Percentiles rank a stretch among this genome's conserved stretches.
Evolutionary conservation across 1,284 basidiomycete species (phyloP).

Genomic region (Cutaneotrichosporon mucoides): DNA sequence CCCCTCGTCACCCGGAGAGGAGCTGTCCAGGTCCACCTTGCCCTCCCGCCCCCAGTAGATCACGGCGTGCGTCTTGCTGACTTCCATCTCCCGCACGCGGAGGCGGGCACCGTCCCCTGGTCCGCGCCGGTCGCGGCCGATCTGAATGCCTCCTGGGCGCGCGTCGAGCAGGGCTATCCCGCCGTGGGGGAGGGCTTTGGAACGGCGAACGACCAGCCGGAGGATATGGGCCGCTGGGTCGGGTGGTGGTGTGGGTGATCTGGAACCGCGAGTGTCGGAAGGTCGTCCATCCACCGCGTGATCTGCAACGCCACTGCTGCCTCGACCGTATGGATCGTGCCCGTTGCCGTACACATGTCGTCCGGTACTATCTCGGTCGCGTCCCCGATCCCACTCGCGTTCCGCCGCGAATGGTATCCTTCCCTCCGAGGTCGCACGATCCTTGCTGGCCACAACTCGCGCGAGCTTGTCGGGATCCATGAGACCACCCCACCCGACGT

Average conservation of each 20-base stretch:
- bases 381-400: neutral
- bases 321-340: slow-evolving; percentile 10
- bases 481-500: slow-evolving; percentile 46
- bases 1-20: slow-evolving; percentile 11
- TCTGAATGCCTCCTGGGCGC: slow-evolving; percentile 37
- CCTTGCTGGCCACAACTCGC: slow-evolving; percentile 13
- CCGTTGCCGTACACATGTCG: neutral
- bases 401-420: neutral
- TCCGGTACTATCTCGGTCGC: neutral
- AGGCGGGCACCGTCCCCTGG: slow-evolving; percentile 32
- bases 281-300: neutral
- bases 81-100: slow-evolving; percentile 46
- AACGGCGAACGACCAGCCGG: slow-evolving; percentile 37
- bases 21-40: neutral
- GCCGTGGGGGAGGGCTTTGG: slow-evolving; percentile 22
- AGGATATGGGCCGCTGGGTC: slow-evolving; percentile 28
- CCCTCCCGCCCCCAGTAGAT: slow-evolving; percentile 25
- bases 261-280: neutral
- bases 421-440: neutral
- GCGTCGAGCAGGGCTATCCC: slow-evolving; percentile 42
- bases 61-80: slow-evolving; percentile 46
- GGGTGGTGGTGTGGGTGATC: neutral
- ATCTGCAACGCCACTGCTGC: neutral
- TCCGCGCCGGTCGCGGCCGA: slow-evolving; percentile 43
- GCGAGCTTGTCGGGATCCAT: slow-evolving; percentile 41